Evolutionary conservation across 768 basidiomycete species (phyloP).

Genomic region (Phlebiopsis flavidoalba): DNA sequence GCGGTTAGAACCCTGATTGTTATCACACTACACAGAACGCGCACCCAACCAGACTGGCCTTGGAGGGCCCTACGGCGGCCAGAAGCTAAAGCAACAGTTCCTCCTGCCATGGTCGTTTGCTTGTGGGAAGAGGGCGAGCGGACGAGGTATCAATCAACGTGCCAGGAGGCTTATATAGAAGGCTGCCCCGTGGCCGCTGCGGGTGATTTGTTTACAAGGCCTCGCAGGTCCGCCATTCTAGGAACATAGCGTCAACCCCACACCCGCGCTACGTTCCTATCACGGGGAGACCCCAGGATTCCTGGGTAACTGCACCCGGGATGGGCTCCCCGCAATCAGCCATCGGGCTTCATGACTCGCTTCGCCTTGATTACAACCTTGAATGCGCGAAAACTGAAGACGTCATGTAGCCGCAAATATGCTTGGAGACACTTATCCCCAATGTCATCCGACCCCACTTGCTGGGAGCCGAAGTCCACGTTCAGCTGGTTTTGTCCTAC

Average conservation of each 20-base stretch:
- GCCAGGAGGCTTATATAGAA: not conserved
- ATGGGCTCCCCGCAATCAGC: not conserved
- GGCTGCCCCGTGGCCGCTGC: not conserved
- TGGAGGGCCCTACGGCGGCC: slow-evolving; percentile 49
- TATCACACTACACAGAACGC: slow-evolving; percentile 11
- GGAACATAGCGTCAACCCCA: not conserved
- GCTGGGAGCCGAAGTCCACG: not conserved
- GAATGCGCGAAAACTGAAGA: not conserved
- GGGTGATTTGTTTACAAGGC: not conserved
- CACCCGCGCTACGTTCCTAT: not conserved
- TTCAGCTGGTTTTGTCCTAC: not conserved
- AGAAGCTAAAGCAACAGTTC: slow-evolving; percentile 33
- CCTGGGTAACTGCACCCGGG: not conserved
- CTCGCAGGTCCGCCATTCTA: not conserved
- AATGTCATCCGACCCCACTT: not conserved
- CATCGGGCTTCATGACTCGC: not conserved
- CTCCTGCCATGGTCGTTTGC: slow-evolving; percentile 38
- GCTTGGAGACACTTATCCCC: not conserved
- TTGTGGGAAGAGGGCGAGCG: slow-evolving; percentile 1
- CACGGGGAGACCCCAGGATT: not conserved
- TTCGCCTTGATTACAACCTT: not conserved
- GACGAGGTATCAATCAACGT: not conserved
- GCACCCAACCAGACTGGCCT: slow-evolving; percentile 65
- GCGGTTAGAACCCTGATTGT: not conserved
- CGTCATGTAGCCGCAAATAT: not conserved